Base-by-base conservation (phyloP, 345 rosid species). In the Camelina neglecta region DNA sequence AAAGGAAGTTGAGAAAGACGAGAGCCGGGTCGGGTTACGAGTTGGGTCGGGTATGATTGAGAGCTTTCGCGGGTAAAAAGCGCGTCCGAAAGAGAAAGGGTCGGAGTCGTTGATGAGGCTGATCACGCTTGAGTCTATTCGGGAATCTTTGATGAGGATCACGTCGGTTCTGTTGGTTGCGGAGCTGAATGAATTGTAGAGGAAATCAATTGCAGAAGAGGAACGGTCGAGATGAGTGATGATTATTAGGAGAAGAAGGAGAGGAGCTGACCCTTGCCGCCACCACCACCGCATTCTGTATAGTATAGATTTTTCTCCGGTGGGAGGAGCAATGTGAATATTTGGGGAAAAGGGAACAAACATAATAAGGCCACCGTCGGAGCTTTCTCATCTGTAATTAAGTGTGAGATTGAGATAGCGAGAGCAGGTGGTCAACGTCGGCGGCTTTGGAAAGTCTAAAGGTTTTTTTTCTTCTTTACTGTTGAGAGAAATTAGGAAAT, bases 1-100 rank as follows among this genome's bases (percentile, higher is more conserved):
- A 55, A 84, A 84, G 44, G 93, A 83, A 63, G 96, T 93, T 0
- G 93, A 87, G 73, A 93, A 93, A 12, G 96, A 87, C 7, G 90
- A 75, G n/a, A 90, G 81, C 1, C 81, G 38, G 12, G 90, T 79
- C 23, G 86, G 82, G 69, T 86, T 84, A 4, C 45, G 69, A 31
- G 60, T 12, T n/a, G 89, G 68, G 16, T 67, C 57, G 44, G 83
- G 80, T 57, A 66, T 84, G 60, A 92, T 83, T 23, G 76, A 60
- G 16, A 93, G 75, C 60, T 80, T 83, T 7, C 79, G 71, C 3
- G 89, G 86, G 87, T 86, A 75, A 79, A 86, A 90, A n/a, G 73
- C 85, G 0, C 92, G 95, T 42, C 98, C 96, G 4, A 69, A 55
- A 1, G 98, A 86, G 53, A 39, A 45, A 71, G 70, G 89, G 29